A percentile compares a stretch with the other conserved stretches of the same genome.
Conservation (phyloP, 2,329 filamentous ascomycete genomes). For the Neonectria hederae region DNA sequence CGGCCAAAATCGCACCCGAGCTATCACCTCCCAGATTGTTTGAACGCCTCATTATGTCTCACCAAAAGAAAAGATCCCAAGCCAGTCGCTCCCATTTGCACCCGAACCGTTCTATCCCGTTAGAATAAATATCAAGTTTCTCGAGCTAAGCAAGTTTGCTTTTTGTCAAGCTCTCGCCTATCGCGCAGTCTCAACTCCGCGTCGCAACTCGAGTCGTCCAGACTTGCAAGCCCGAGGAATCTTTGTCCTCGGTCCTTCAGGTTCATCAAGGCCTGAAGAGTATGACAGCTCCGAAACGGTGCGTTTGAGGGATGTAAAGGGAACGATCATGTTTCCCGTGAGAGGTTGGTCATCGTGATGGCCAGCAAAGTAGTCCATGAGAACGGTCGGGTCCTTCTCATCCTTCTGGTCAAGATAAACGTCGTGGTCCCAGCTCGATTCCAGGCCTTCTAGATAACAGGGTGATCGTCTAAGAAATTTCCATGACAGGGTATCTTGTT, state of each 20-base stretch:
- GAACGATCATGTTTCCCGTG: constrained; percentile 35
- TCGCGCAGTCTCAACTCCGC: constrained; percentile 40
- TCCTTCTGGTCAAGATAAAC: constrained; percentile 56
- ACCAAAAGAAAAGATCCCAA: constrained; percentile 5
- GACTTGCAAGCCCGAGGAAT: constrained; percentile 53
- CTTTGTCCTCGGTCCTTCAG: constrained; percentile 49
- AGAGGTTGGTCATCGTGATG: constrained; percentile 36
- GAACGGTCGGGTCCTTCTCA: constrained; percentile 34
- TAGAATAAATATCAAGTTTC: constrained; percentile 20
- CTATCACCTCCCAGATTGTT: constrained; percentile 20
- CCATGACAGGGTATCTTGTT: constrained; percentile 65
- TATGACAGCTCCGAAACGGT: constrained; percentile 62
- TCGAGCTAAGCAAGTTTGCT: constrained; percentile 5
- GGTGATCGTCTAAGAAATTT: constrained; percentile 59
- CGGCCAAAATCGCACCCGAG: constrained; percentile 12
- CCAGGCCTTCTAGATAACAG: constrained; percentile 61
- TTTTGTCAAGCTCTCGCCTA: neutral
- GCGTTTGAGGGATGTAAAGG: constrained; percentile 57
- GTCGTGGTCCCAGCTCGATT: constrained; percentile 64
- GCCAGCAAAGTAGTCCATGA: constrained; percentile 22
- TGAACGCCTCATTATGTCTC: constrained; percentile 25
- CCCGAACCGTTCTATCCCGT: constrained; percentile 18
- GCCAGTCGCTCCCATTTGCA: constrained; percentile 17
- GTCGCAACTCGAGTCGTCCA: constrained; percentile 51
- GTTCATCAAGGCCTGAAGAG: constrained; percentile 45